phyloP scores from a whole-genome alignment of 306 rosid species.

The Heteromeles arbutifolia region DNA sequence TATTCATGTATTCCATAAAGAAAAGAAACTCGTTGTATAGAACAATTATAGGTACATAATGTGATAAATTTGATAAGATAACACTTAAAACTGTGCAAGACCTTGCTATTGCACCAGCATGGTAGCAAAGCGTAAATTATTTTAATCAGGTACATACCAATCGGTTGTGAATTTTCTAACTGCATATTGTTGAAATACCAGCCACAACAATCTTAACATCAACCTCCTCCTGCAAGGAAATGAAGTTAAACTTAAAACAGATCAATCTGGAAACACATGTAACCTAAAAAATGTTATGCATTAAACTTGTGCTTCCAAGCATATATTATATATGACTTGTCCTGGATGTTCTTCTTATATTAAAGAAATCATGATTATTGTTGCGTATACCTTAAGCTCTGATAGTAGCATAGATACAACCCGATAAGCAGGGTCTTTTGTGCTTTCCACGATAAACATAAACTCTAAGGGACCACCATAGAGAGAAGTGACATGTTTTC shows the following conservation, averaged over 20 bases:
- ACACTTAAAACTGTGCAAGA: no score
- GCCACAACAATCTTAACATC: constrained; percentile 74
- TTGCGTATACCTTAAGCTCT: background rate
- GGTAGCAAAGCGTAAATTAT: no score
- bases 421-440: constrained; percentile 77
- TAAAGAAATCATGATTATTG: no score
- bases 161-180: no score
- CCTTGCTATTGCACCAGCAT: no score
- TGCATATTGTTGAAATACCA: no score
- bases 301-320: background rate
- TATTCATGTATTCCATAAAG: no score
- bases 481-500: constrained; percentile 76
- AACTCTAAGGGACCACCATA: constrained; percentile 94
- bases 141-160: no score
- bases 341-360: background rate
- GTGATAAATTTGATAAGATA: no score
- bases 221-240: constrained; percentile 51
- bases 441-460: constrained; percentile 77
- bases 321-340: background rate
- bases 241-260: background rate
- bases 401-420: constrained; percentile 50
- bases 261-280: background rate
- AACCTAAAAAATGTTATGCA: background rate
- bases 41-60: no score
- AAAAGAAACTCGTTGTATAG: no score